Conservation (phyloP, 169 alveolate species). For the Plasmodium malariae region DNA sequence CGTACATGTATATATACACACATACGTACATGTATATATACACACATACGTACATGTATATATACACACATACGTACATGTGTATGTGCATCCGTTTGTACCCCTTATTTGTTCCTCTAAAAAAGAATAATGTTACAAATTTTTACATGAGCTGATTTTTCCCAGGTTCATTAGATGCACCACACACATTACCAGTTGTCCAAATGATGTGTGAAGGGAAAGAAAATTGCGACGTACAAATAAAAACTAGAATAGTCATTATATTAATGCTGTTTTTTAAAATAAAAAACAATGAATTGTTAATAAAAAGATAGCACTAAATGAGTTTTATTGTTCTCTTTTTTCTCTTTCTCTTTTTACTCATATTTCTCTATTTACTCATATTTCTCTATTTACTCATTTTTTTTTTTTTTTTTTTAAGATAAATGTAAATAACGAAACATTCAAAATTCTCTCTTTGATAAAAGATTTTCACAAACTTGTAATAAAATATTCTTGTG, state of each 20-base stretch:
- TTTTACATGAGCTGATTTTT: background rate
- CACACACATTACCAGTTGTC: conserved; percentile 76
- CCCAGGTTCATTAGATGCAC: conserved; percentile 60
- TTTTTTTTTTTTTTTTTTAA: conserved; percentile 9
- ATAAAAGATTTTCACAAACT: conserved; percentile 72
- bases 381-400: background rate
- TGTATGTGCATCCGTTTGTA: too few species aligned
- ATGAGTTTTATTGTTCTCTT: too few species aligned
- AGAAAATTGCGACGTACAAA: conserved; percentile 59
- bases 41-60: background rate
- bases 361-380: background rate
- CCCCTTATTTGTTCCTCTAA: too few species aligned
- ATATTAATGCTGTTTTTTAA: too few species aligned
- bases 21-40: background rate
- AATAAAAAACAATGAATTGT: too few species aligned
- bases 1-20: background rate
- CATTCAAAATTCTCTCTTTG: conserved; percentile 61
- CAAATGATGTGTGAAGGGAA: conserved; percentile 78
- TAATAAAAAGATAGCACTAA: too few species aligned
- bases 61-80: too few species aligned
- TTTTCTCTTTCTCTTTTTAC: too few species aligned
- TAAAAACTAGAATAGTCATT: conserved; percentile 7
- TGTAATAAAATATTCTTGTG: conserved; percentile 59
- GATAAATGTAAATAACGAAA: conserved; percentile 59
- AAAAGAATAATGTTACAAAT: too few species aligned